Evolutionary conservation across 768 basidiomycete species (phyloP).

Genomic region (Hydnomerulius pinastri): DNA sequence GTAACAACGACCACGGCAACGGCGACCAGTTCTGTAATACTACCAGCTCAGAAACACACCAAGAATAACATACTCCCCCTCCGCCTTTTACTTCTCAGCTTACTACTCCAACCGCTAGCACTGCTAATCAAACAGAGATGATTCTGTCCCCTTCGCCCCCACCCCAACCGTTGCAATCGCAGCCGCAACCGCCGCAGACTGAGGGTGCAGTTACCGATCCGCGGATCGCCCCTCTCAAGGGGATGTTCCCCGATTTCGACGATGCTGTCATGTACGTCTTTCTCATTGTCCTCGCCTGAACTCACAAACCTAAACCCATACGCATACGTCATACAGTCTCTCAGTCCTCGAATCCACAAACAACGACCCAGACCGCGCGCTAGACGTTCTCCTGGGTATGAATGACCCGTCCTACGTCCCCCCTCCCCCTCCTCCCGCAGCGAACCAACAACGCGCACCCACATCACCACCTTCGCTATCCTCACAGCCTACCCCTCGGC

Average conservation of each 20-base stretch:
- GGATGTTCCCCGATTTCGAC: constrained; percentile 84
- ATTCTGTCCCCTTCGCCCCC: constrained; percentile 20
- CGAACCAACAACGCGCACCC: not conserved
- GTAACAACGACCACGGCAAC: too few species aligned
- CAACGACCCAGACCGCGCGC: constrained; percentile 72
- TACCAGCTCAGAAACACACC: too few species aligned
- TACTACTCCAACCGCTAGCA: not conserved
- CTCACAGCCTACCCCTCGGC: constrained; percentile 9
- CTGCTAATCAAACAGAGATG: constrained; percentile 13
- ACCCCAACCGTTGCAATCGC: not conserved
- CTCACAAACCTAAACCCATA: not conserved
- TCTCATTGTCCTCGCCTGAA: not conserved
- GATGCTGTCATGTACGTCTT: constrained; percentile 67
- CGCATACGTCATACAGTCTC: constrained; percentile 38
- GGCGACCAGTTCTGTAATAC: too few species aligned
- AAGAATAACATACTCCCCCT: too few species aligned
- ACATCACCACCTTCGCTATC: constrained; percentile 27
- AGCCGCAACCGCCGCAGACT: not conserved
- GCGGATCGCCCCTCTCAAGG: constrained; percentile 53
- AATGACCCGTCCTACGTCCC: constrained; percentile 76
- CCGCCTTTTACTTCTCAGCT: not conserved
- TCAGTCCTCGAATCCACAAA: constrained; percentile 73
- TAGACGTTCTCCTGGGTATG: constrained; percentile 81
- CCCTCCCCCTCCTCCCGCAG: constrained; percentile 17
- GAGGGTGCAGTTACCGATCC: constrained; percentile 37